Base-by-base conservation (phyloP, 441 rosid species). In the Aquilaria agallochum region DNA sequence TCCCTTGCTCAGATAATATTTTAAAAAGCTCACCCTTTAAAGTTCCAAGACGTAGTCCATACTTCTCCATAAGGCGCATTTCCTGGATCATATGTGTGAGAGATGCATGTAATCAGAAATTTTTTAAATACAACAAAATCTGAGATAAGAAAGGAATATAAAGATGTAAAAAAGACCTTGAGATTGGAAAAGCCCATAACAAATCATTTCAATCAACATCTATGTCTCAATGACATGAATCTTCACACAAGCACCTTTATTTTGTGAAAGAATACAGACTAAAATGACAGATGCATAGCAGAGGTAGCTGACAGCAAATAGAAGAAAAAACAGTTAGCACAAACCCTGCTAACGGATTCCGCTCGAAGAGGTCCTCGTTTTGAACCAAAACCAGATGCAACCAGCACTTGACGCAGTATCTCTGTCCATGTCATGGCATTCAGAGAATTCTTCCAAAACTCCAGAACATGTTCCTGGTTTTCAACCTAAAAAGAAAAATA, bases 371-470 rank as follows among this genome's bases (percentile, higher is more conserved):
- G 63, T 62, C 81, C 82, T 64, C 80, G 82, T 72, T 72, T 78
- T 59, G 94, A 83, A 67, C 96, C 97, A 83, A 82, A 89, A 64
- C 99, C 99, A 78, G 97, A 95, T 52, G 97, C 96, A 66, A 88
- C 80, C 75, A 86, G 72, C 64, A 91, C 75, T 78, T 89, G 97
- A 55, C 83, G 88, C 69, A 95, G 65, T 76, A 89, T 81, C 71
- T 95, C 99, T 4, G 84, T 64, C 99, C 99, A 95, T 57, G 99
- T 95, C 62, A 95, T 83, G 66, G 99, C 88, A 58, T 95, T 95
- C 73, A 95, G 70, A 56, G 92, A 91, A 62, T 70, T 74, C 69
- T 80, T 89, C 99, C 97, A 95, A 73, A 84, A 72, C 68, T 85
- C 83, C 53, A 91, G 62, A 72, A 87, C 40, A 71, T 64, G 72